Evolutionary conservation across 2,329 filamentous ascomycete genomes (phyloP).

Genomic region (Botrytis elliptica): DNA sequence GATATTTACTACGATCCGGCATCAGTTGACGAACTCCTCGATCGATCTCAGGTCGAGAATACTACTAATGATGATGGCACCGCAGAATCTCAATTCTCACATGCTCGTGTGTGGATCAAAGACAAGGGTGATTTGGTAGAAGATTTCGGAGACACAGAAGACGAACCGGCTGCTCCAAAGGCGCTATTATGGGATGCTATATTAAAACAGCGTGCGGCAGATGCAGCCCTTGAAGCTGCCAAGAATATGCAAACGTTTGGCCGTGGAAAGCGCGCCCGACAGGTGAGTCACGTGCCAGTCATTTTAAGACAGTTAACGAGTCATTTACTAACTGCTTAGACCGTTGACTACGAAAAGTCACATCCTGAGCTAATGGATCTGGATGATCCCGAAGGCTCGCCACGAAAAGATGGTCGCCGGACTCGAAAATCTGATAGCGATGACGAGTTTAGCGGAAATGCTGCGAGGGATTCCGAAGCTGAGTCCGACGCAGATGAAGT

Average conservation of each 20-base stretch:
- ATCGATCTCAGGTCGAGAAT: conserved; percentile 77
- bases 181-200: conserved; percentile 87
- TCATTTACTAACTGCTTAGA: conserved; percentile 16
- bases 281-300: conserved; percentile 30
- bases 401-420: conserved; percentile 24
- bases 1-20: conserved; percentile 79
- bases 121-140: conserved; percentile 68
- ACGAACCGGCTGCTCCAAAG: conserved; percentile 56
- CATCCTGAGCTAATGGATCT: conserved; percentile 23
- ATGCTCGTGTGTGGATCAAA: conserved; percentile 90
- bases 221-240: conserved; percentile 70
- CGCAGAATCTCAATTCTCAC: conserved; percentile 79
- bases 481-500: conserved; percentile 22
- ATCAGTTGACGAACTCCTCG: conserved; percentile 86
- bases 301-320: neutral
- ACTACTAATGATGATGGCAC: conserved; percentile 61
- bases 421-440: conserved; percentile 31
- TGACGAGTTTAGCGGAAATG: conserved; percentile 36
- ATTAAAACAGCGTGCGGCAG: conserved; percentile 74
- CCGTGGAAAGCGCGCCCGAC: conserved; percentile 66
- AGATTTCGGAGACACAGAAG: conserved; percentile 52
- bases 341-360: conserved; percentile 29
- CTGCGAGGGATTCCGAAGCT: conserved; percentile 34
- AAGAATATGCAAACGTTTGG: conserved; percentile 73
- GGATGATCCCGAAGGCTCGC: conserved; percentile 25